Conservation (phyloP, 179 eudicot genomes). For the Silene coronaria region DNA sequence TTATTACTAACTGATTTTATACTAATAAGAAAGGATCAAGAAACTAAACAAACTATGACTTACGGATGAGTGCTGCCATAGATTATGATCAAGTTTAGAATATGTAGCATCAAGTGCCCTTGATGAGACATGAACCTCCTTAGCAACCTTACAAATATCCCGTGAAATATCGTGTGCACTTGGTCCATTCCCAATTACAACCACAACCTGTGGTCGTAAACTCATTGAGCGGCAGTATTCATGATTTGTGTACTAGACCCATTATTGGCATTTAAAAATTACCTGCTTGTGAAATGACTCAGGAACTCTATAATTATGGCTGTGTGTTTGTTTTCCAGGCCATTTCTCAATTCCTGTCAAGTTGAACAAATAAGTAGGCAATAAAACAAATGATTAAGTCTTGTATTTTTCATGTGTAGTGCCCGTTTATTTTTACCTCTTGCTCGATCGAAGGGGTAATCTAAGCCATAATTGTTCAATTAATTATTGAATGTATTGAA, state of each 20-base stretch:
- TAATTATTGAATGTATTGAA: too few species aligned
- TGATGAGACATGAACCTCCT: constrained; percentile 64
- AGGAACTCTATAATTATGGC: constrained; percentile 57
- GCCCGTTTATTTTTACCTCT: too few species aligned
- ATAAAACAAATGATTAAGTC: too few species aligned
- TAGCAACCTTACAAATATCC: constrained; percentile 49
- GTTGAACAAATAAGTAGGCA: neutral
- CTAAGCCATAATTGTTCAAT: too few species aligned
- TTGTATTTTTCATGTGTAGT: too few species aligned
- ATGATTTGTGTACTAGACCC: too few species aligned
- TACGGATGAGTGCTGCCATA: constrained; percentile 43
- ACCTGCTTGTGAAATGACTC: constrained; percentile 49
- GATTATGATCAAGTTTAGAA: constrained; percentile 27
- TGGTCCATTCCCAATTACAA: constrained; percentile 56
- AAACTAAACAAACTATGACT: neutral
- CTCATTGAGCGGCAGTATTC: too few species aligned
- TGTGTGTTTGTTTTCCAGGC: constrained; percentile 58
- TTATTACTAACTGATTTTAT: neutral
- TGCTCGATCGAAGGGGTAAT: too few species aligned
- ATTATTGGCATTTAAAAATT: neutral
- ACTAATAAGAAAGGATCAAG: neutral
- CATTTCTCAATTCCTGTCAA: constrained; percentile 49
- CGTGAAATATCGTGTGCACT: constrained; percentile 57
- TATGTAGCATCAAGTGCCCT: constrained; percentile 29
- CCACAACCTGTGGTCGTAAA: constrained; percentile 44